These are phyloP conservation scores for Candida maltosa DNA, from an alignment of 805 yeast genomes.

Conservation along the genomic window DNA sequence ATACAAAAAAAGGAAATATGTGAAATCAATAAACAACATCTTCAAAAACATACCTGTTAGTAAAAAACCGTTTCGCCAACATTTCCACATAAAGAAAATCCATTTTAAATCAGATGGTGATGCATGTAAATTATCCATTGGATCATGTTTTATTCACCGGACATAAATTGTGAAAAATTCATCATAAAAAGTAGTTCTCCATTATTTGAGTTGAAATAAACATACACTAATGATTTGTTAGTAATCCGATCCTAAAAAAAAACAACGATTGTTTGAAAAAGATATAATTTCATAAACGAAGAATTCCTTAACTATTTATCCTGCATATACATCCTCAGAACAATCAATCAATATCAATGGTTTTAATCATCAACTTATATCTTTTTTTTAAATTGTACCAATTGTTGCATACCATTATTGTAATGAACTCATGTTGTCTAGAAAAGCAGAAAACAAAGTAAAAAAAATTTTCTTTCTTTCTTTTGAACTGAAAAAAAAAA, in stretches of 20 bases:
- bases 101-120: slow-evolving; percentile 80
- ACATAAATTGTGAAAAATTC: slow-evolving; percentile 25
- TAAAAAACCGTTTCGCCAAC: slow-evolving; percentile 4
- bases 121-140: slow-evolving; percentile 81
- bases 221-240: slow-evolving; percentile 3
- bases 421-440: too few species aligned
- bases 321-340: slow-evolving; percentile 78
- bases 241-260: too few species aligned
- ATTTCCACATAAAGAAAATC: background rate
- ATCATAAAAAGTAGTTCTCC: slow-evolving; percentile 17
- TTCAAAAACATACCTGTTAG: slow-evolving; percentile 7
- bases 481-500: too few species aligned
- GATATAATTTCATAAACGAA: slow-evolving; percentile 83
- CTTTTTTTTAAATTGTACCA: too few species aligned
- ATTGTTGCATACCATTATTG: too few species aligned
- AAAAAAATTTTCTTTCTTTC: too few species aligned
- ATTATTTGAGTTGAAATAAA: background rate
- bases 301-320: slow-evolving; percentile 69
- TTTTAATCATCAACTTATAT: slow-evolving; percentile 27
- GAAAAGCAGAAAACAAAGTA: too few species aligned
- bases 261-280: too few species aligned
- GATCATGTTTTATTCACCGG: slow-evolving; percentile 65
- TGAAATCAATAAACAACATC: background rate
- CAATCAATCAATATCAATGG: slow-evolving; percentile 24
- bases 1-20: background rate